These are phyloP conservation scores for Candida awuae DNA, from an alignment of 805 yeast genomes.

Conservation along the genomic window DNA sequence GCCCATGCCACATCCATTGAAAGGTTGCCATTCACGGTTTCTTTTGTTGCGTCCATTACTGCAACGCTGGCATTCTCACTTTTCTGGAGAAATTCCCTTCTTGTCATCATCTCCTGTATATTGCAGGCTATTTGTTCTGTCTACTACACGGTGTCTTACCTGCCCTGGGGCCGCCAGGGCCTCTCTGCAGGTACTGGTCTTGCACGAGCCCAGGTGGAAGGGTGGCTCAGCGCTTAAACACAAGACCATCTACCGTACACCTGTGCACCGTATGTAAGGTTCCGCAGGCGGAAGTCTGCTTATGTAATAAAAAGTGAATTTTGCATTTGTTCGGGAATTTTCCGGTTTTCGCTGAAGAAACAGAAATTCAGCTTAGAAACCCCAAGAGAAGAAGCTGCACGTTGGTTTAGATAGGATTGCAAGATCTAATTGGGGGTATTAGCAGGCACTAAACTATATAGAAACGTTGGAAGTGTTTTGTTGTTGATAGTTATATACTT, in stretches of 20 bases:
- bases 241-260: background rate
- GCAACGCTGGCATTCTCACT: slow-evolving; percentile 67
- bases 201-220: slow-evolving; percentile 29
- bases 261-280: background rate
- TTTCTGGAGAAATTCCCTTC: slow-evolving; percentile 50
- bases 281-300: no score
- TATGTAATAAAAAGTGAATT: no score
- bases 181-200: slow-evolving; percentile 47
- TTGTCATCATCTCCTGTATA: slow-evolving; percentile 63
- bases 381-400: no score
- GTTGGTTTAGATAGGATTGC: no score
- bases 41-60: slow-evolving; percentile 65
- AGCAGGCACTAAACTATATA: no score
- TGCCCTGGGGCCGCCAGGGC: slow-evolving; percentile 85
- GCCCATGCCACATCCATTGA: slow-evolving; percentile 61
- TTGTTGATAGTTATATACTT: no score
- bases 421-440: no score
- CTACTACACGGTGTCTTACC: slow-evolving; percentile 79
- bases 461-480: no score
- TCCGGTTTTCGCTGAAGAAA: no score
- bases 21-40: slow-evolving; percentile 63
- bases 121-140: slow-evolving; percentile 71
- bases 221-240: slow-evolving; percentile 20
- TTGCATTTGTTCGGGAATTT: no score
- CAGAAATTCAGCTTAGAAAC: no score